Evolutionary conservation across 1,284 basidiomycete genomes (phyloP).

Genomic region (Neolentinus lepideus): DNA sequence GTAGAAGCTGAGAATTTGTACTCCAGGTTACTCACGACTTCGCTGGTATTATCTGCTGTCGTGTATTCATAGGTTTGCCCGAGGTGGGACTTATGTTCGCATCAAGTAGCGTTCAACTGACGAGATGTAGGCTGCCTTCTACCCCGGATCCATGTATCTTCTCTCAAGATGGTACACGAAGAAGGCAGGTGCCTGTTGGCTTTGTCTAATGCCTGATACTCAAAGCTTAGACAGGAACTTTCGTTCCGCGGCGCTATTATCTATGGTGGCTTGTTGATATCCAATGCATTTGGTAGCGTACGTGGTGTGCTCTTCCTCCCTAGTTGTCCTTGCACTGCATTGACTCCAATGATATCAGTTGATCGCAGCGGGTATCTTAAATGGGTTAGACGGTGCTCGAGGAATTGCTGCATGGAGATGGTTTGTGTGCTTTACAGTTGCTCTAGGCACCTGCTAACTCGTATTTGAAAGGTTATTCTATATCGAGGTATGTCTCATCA

Average conservation of each 20-base stretch:
- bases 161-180: slow-evolving; percentile 62
- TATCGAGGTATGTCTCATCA: slow-evolving; percentile 38
- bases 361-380: slow-evolving; percentile 64
- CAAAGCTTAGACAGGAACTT: slow-evolving; percentile 36
- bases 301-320: slow-evolving; percentile 17
- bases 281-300: slow-evolving; percentile 71
- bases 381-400: slow-evolving; percentile 57
- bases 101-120: not conserved
- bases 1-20: not conserved
- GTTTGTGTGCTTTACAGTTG: slow-evolving; percentile 22
- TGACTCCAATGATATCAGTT: slow-evolving; percentile 30
- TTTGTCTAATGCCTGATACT: no score
- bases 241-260: slow-evolving; percentile 66
- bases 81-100: slow-evolving; percentile 30
- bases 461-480: slow-evolving; percentile 43
- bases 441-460: not conserved
- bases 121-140: slow-evolving; percentile 44
- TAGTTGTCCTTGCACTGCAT: not conserved
- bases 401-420: slow-evolving; percentile 71
- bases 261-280: slow-evolving; percentile 61
- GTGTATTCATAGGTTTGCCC: slow-evolving; percentile 56
- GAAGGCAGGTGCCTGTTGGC: slow-evolving; percentile 40
- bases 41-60: slow-evolving; percentile 48
- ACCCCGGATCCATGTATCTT: slow-evolving; percentile 55
- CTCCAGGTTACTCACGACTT: slow-evolving; percentile 47